These are phyloP conservation scores for Actinomucor elegans DNA, from an alignment of 371 early-diverging fungal genomes.

Conservation along the genomic window DNA sequence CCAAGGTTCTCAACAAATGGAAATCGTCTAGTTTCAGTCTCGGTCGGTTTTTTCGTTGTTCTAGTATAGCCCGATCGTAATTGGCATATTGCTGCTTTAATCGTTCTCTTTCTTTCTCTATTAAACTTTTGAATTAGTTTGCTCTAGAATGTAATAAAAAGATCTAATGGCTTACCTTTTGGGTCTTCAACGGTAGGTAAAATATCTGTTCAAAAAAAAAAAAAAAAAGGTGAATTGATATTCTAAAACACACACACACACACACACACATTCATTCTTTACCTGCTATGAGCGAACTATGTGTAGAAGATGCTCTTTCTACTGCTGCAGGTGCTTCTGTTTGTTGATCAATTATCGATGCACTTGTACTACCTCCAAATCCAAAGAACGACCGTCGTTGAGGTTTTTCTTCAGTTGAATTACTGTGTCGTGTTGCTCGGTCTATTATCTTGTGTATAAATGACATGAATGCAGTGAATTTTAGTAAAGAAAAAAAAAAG, in stretches of 20 bases:
- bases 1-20: slow-evolving; percentile 77
- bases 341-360: not conserved
- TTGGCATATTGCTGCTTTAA: slow-evolving; percentile 9
- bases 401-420: slow-evolving; percentile 12
- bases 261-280: too few species aligned
- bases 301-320: too few species aligned
- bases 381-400: slow-evolving; percentile 33
- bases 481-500: not conserved
- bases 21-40: slow-evolving; percentile 70
- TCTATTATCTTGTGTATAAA: slow-evolving; percentile 26
- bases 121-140: not conserved
- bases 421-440: slow-evolving; percentile 20
- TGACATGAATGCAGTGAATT: slow-evolving; percentile 10
- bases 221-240: too few species aligned
- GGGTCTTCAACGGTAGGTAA: too few species aligned
- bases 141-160: too few species aligned
- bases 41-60: slow-evolving; percentile 31
- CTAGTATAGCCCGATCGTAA: slow-evolving; percentile 14
- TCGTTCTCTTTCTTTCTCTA: not conserved
- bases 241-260: too few species aligned
- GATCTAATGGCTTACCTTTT: too few species aligned
- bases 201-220: too few species aligned
- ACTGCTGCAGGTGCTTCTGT: too few species aligned
- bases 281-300: too few species aligned
- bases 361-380: slow-evolving; percentile 15